These are phyloP conservation scores for Echium plantagineum DNA, from an alignment of 257 asterid species.

Conservation along the genomic window DNA sequence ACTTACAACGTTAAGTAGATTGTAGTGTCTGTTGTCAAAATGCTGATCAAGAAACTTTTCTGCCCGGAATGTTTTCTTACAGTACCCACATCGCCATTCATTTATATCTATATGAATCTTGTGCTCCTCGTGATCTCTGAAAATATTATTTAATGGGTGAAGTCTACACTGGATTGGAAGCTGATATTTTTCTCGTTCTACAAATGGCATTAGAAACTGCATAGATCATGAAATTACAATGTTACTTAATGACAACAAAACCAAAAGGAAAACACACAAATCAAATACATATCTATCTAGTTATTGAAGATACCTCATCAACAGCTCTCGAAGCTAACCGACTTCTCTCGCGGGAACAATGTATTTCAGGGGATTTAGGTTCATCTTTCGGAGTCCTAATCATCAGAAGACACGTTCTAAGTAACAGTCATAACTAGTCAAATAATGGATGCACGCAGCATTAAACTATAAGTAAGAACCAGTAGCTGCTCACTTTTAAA, in stretches of 20 bases:
- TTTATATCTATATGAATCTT: conserved; percentile 66
- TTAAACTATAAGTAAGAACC: neutral
- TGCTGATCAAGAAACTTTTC: conserved; percentile 82
- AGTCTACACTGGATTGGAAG: conserved; percentile 60
- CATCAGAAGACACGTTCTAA: conserved; percentile 9
- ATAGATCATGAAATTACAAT: conserved; percentile 9
- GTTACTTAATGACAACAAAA: conserved; percentile 10
- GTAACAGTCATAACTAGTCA: neutral
- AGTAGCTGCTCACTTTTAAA: too few relatives aligned
- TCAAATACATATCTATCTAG: neutral
- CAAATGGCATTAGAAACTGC: conserved; percentile 81
- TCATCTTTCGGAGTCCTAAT: conserved; percentile 36
- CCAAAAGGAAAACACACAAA: neutral
- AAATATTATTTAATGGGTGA: conserved; percentile 67
- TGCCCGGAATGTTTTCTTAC: conserved; percentile 75
- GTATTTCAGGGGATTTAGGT: conserved; percentile 42
- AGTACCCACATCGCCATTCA: conserved; percentile 90
- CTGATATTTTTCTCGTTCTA: conserved; percentile 60
- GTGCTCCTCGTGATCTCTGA: conserved; percentile 89
- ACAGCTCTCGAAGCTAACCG: conserved; percentile 72
- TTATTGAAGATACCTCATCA: conserved; percentile 46
- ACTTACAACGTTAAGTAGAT: conserved; percentile 76
- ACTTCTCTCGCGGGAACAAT: conserved; percentile 95
- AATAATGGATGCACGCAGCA: neutral
- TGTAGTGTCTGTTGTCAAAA: conserved; percentile 80